Base-by-base conservation (phyloP, 768 basidiomycete genomes). In the Russula abietina region DNA sequence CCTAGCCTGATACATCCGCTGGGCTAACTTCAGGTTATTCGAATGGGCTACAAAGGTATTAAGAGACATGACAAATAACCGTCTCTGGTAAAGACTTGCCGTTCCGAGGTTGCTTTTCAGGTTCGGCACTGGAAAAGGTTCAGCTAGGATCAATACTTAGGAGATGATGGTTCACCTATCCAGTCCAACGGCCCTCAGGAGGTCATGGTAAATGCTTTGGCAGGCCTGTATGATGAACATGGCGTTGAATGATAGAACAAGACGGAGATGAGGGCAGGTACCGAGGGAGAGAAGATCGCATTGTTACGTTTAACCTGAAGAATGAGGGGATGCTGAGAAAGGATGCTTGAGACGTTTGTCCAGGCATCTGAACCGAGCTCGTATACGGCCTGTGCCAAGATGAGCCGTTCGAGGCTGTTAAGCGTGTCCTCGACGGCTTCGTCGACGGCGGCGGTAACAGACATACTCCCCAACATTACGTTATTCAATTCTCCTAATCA, bases 301-400 rank as follows among this genome's bases (percentile, higher is more conserved):
- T 82, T 82, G 24, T 87, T 83, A 52, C 84, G 81, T 3, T 56
- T 64, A 30, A n/a, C 22, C 9, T 46, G 45, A 46, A 76, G 74
- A 49, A 89, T 75, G 10, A 91, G 77, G 16, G 92, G 86, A 68
- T 95, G 91, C 30, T 81, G 82, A 19, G 81, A 76, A 22, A 96
- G 80, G 8, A 89, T 67, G 48, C 80, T 80, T 24, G 88, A 80
- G 10, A 95, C 83, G 7, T 79, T 73, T 39, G 78, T 69, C 93
- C 93, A 94, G 4, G 80, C 79, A 51, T 80, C 75, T 39, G 84
- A 77, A 16, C 93, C 93, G 60, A 87, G 78, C 70, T 94, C 90
- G 74, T 90, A 90, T 48, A 91, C 86, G 0, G 91, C 86, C 74
- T 97, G 94, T 2, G 93, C 84, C 54, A 96, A 81, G 32, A 97